Base-by-base conservation (phyloP, 495 filamentous ascomycete genomes). In the Neurospora intermedia region DNA sequence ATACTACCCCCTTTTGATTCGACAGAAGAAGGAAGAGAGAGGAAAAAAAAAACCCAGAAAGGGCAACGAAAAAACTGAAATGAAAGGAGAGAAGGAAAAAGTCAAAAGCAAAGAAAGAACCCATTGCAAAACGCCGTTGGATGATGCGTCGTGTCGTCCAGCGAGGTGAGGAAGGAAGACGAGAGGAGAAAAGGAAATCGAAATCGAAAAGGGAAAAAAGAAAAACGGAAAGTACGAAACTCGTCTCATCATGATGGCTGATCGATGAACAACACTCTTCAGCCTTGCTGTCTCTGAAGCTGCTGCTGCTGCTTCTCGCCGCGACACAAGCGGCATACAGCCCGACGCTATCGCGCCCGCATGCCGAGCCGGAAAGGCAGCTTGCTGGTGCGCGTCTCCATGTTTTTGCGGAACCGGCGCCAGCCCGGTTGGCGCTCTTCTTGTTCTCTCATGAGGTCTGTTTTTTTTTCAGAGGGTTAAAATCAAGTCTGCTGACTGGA, bases 401-500 rank as follows among this genome's bases (percentile, higher is more conserved):
- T 38, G 35, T 80, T 80, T 10, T 72, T 74, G 70, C 83, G 82
- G 75, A 86, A 83, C 38, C 77, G 80, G 46, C 74, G 83, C 85
- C 83, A 88, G 75, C 77, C 82, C 69, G 78, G 80, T 76, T 88
- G 81, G 35, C 84, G 80, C 69, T 84, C 81, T 4, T 87, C 83
- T 74, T 79, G 80, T 73, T 85, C 83, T 69, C 75, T 82, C 78
- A 85, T 84, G 73, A 88, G 85, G 18, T 78, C 82, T 82, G 75
- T 41, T 41, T 41, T 40, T 40, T 35, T 38, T 38, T 2, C 39
- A 31, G 39, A 39, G 27, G 2, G 9, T 35, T 16, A 43, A 40
- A 42, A 39, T 18, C 41, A 20, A 40, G 27, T 59, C 11, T 27
- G 48, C 48, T 31, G 48, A n/a, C 73, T 42, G 40, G 73, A 70